Evolutionary conservation across 768 basidiomycete species (phyloP), one percentile per base, ranked within the genome.

Genomic region (Pulveroboletus sp.): DNA sequence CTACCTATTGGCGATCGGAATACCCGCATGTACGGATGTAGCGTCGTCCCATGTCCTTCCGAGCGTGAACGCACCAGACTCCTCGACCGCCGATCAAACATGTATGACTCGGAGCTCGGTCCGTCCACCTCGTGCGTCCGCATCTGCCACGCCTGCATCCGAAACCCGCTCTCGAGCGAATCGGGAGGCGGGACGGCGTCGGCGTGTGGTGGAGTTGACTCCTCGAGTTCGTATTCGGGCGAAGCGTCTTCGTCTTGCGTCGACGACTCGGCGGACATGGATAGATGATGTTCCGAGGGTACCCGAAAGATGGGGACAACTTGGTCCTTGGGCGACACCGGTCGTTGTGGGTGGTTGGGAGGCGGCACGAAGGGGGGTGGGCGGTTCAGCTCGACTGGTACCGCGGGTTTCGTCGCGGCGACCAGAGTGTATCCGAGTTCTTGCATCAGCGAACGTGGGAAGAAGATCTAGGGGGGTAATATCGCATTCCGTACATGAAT

Each of bases 401-500:
- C 51, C n/a, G 58, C 46, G 10, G 53, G 56, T 58, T 71, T 74
- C 44, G 50, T 56, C 39, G 62, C 50, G 16, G 69, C 53, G 42
- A 76, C 30, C 13, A 62, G 22, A 20, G 76, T 74, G 69, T 86
- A 85, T 2, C 83, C 86, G 6, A 76, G 70, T 66, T 87, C 85
- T 23, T 71, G 73, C 4, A 78, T 77, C 47, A 86, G 73, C 3
- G 86, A 86, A 38, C 85, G 85, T 30, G 87, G 87, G 71, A 89
- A 89, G 70, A 89, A 89, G 36, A 89, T 77, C 85, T 87, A 30
- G 6, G 24, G 26, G 31, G n/a, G n/a, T n/a, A 36, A 7, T 43
- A 22, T 26, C 19, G 34, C 17, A 10, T 27, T 31, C 38, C 40
- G 38, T 20, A 34, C 5, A 24, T 19, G 37, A 17, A 19, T 30